Conservation (phyloP, 163 green algal species). For the Chlorella variabilis region DNA sequence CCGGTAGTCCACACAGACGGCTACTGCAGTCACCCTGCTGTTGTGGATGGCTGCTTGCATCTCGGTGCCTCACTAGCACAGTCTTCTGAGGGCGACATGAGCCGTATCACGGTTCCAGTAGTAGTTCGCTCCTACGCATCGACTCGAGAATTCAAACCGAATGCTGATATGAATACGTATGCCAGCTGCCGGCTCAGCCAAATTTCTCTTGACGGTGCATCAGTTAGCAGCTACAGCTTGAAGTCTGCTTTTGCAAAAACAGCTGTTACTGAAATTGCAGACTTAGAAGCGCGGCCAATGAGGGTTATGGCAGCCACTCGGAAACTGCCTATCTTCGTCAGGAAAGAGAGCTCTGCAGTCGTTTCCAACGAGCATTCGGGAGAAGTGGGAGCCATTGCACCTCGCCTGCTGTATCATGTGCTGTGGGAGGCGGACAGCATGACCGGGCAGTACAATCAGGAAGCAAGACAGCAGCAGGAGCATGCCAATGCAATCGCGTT, state of each 20-base stretch:
- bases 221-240: background rate
- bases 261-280: background rate
- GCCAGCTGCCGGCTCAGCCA: background rate
- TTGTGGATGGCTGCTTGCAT: conserved; percentile 7
- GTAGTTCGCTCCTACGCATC: background rate
- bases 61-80: conserved; percentile 1
- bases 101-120: background rate
- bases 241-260: background rate
- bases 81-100: background rate
- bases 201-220: background rate
- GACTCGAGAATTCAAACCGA: background rate
- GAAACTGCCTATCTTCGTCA: background rate
- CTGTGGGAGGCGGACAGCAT: conserved; percentile 2
- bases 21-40: background rate
- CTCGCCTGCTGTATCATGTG: background rate
- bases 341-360: background rate
- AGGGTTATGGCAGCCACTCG: background rate
- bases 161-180: background rate
- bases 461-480: background rate
- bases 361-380: background rate
- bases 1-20: background rate
- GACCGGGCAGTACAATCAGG: background rate
- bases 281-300: background rate
- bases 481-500: background rate
- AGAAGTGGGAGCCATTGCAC: background rate